Conservation (phyloP, 768 basidiomycete species). For the Suillus plorans region DNA sequence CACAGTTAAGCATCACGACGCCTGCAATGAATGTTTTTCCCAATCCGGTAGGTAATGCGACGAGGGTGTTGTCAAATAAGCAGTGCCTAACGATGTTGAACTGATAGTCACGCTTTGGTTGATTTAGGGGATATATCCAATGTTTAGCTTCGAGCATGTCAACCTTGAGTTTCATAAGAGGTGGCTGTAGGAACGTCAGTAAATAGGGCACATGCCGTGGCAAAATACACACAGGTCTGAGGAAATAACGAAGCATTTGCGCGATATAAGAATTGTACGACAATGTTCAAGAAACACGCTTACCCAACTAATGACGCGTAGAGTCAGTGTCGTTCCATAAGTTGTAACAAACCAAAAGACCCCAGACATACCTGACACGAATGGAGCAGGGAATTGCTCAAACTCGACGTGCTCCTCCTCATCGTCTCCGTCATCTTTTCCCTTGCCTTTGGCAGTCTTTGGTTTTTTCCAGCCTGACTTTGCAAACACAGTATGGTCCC, state of each 20-base stretch:
- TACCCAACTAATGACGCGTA: slow-evolving; percentile 46
- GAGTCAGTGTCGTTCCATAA: slow-evolving; percentile 5
- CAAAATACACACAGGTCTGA: slow-evolving; percentile 32
- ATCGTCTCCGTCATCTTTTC: slow-evolving; percentile 47
- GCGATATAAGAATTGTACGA: background rate
- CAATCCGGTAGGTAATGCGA: slow-evolving; percentile 91
- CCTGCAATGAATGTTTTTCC: slow-evolving; percentile 99
- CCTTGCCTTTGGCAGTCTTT: slow-evolving; percentile 52
- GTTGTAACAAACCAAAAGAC: background rate
- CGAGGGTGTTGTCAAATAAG: slow-evolving; percentile 90
- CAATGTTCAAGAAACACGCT: slow-evolving; percentile 25
- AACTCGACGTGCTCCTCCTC: slow-evolving; percentile 64
- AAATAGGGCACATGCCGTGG: background rate
- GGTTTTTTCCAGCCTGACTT: slow-evolving; percentile 68
- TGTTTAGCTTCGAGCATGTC: slow-evolving; percentile 80
- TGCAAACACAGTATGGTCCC: slow-evolving; percentile 90
- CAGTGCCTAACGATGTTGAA: slow-evolving; percentile 86
- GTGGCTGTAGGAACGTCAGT: slow-evolving; percentile 43
- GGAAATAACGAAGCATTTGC: slow-evolving; percentile 3
- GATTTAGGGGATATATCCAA: slow-evolving; percentile 92
- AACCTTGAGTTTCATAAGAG: slow-evolving; percentile 72
- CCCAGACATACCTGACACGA: slow-evolving; percentile 55
- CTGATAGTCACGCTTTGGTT: slow-evolving; percentile 89
- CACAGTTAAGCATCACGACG: slow-evolving; percentile 94
- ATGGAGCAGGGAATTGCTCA: slow-evolving; percentile 84